These are phyloP conservation scores for Oenanthe javanica DNA, from an alignment of 140 eudicot species.

Conservation along the genomic window DNA sequence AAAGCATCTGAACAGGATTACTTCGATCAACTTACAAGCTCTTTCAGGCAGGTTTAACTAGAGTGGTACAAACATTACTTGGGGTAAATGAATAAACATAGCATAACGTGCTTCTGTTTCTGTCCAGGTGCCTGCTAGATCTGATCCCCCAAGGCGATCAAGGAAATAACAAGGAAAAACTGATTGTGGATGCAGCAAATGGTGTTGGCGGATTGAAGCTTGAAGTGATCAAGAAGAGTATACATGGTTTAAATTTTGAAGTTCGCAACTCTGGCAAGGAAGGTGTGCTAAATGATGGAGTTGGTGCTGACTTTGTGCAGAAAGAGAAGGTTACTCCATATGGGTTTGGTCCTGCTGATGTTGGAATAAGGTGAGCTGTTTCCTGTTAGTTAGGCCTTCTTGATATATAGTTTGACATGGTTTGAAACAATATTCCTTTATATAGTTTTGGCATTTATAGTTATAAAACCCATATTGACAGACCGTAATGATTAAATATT, in stretches of 20 bases:
- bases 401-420: background rate
- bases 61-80: background rate
- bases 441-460: background rate
- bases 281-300: slow-evolving; percentile 78
- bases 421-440: background rate
- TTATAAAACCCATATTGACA: background rate
- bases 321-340: slow-evolving; percentile 77
- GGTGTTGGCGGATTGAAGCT: slow-evolving; percentile 96
- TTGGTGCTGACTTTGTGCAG: slow-evolving; percentile 96
- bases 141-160: slow-evolving; percentile 44
- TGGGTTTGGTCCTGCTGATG: slow-evolving; percentile 67
- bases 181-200: slow-evolving; percentile 82
- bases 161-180: slow-evolving; percentile 35
- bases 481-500: background rate
- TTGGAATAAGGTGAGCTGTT: slow-evolving; percentile 49
- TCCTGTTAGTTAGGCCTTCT: slow-evolving; percentile 3
- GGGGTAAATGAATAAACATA: slow-evolving; percentile 21
- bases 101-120: slow-evolving; percentile 5
- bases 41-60: slow-evolving; percentile 62
- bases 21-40: slow-evolving; percentile 51
- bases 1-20: slow-evolving; percentile 65
- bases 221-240: slow-evolving; percentile 44
- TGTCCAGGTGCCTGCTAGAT: slow-evolving; percentile 65
- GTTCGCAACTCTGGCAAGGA: slow-evolving; percentile 63
- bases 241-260: slow-evolving; percentile 44